phyloP scores from a whole-genome alignment of 352 stramenopile species.

The Ophiocytium majus region DNA sequence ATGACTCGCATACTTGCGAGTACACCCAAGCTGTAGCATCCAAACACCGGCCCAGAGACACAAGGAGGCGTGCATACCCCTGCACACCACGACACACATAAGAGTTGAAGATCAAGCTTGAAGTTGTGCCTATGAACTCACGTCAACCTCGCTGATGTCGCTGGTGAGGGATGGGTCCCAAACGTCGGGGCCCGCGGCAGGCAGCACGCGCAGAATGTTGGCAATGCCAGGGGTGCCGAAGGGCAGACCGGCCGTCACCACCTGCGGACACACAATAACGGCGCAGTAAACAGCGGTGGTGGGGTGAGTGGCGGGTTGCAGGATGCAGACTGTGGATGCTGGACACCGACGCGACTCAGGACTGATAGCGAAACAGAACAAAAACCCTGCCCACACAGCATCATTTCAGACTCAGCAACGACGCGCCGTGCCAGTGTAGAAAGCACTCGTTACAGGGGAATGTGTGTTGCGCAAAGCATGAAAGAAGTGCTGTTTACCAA shows the following conservation, averaged over 20 bases:
- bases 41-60: background rate
- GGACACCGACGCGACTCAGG: no score
- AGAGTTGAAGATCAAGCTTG: background rate
- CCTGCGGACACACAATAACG: slow-evolving; percentile 12
- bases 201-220: slow-evolving; percentile 70
- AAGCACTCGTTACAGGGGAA: no score
- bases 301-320: no score
- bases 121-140: slow-evolving; percentile 8
- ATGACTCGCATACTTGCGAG: background rate
- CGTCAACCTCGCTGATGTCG: slow-evolving; percentile 17
- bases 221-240: slow-evolving; percentile 70
- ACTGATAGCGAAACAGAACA: no score
- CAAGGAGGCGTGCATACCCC: background rate
- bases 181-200: slow-evolving; percentile 68
- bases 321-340: no score
- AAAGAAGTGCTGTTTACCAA: no score
- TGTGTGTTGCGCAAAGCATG: no score
- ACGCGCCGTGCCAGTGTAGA: no score
- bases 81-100: background rate
- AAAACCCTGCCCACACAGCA: no score
- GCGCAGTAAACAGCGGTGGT: no score
- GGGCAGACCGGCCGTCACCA: slow-evolving; percentile 70
- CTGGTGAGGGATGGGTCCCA: slow-evolving; percentile 61
- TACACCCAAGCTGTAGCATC: background rate
- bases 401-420: no score